Evolutionary conservation across 305 asterid species (phyloP).

Genomic region (Rubia tinctorum): DNA sequence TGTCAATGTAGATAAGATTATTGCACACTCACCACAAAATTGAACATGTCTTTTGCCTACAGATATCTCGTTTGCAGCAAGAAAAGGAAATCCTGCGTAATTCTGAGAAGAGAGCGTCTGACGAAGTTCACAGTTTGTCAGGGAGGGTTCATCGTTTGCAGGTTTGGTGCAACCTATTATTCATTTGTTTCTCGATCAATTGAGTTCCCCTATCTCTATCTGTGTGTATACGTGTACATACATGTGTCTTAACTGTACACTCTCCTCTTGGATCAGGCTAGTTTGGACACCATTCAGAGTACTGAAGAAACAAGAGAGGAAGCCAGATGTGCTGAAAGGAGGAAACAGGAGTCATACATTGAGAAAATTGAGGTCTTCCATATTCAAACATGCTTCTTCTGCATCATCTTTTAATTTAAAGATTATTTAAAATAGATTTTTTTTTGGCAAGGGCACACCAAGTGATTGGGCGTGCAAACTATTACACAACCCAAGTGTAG

Average conservation of each 20-base stretch:
- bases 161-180: constrained; percentile 33
- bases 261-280: constrained; percentile 44
- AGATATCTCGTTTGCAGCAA: constrained; percentile 68
- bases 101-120: constrained; percentile 90
- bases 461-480: not conserved
- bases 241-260: not conserved
- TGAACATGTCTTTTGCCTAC: constrained; percentile 7
- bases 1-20: not conserved
- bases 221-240: not conserved
- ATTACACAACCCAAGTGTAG: not conserved
- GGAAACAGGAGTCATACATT: constrained; percentile 7
- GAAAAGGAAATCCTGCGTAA: constrained; percentile 70
- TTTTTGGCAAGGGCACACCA: not conserved
- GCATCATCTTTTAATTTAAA: not conserved
- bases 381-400: not conserved
- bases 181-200: not conserved
- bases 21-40: not conserved
- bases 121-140: constrained; percentile 77
- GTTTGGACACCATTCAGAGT: constrained; percentile 80
- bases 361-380: constrained; percentile 14
- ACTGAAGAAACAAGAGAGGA: constrained; percentile 82
- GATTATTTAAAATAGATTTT: not conserved
- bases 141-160: constrained; percentile 89
- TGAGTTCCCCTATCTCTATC: not conserved
- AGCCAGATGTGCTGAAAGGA: constrained; percentile 13